Evolutionary conservation across 1,284 basidiomycete genomes (phyloP).

Genomic region (Ceratobasidium sp.): DNA sequence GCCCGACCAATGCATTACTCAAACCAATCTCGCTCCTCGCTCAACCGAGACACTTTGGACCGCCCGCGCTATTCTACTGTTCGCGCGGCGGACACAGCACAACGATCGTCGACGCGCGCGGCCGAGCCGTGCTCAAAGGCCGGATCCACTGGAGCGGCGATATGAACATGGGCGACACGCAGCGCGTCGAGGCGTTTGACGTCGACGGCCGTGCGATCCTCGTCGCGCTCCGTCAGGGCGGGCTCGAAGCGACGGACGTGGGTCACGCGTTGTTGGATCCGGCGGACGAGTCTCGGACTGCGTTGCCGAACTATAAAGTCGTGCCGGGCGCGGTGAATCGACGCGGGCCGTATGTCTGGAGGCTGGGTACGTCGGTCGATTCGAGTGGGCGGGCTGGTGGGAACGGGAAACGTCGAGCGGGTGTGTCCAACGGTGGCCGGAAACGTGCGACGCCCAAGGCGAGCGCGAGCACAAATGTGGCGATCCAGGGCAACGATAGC

Average conservation of each 20-base stretch:
- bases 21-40: conserved; percentile 82
- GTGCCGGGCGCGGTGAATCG: conserved; percentile 72
- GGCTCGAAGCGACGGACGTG: conserved; percentile 80
- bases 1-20: conserved; percentile 73
- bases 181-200: conserved; percentile 79
- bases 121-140: conserved; percentile 82
- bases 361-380: conserved; percentile 74
- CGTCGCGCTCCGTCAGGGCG: conserved; percentile 84
- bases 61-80: conserved; percentile 87
- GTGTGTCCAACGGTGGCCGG: background rate
- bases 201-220: conserved; percentile 73
- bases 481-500: conserved; percentile 20
- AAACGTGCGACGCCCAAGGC: conserved; percentile 13
- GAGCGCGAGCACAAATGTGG: background rate
- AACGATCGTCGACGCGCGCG: conserved; percentile 83
- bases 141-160: conserved; percentile 81
- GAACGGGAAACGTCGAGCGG: conserved; percentile 33
- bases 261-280: conserved; percentile 80
- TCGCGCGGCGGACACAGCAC: conserved; percentile 87
- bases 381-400: conserved; percentile 11
- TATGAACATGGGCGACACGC: conserved; percentile 65
- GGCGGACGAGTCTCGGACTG: conserved; percentile 77
- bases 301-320: conserved; percentile 74
- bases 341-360: conserved; percentile 80
- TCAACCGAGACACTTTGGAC: conserved; percentile 84